Conservation (phyloP, 345 rosid species). For the Cochlearia excelsa region DNA sequence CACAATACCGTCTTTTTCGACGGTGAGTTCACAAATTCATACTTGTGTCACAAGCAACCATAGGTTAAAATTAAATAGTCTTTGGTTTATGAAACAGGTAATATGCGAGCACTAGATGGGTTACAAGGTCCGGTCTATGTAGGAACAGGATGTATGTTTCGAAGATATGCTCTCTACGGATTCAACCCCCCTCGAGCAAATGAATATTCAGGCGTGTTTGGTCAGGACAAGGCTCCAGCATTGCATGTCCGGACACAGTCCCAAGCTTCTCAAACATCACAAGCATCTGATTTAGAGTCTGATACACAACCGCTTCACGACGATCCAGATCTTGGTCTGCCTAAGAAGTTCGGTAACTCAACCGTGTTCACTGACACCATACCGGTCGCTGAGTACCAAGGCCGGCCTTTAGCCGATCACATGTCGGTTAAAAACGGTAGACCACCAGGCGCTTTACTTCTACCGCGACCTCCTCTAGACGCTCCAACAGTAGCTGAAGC, state of each 20-base stretch:
- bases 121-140: conserved; percentile 93
- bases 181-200: conserved; percentile 90
- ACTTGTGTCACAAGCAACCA: conserved; percentile 14
- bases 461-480: conserved; percentile 78
- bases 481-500: conserved; percentile 99
- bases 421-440: conserved; percentile 86
- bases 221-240: conserved; percentile 55
- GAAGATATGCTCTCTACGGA: conserved; percentile 85
- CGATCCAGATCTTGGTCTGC: conserved; percentile 75
- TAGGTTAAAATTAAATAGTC: conserved; percentile 4
- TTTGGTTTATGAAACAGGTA: conserved; percentile 38
- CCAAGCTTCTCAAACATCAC: conserved; percentile 32
- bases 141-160: conserved; percentile 94
- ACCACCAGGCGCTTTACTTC: conserved; percentile 82
- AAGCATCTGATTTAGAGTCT: conserved; percentile 42
- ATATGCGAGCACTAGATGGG: conserved; percentile 94
- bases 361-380: conserved; percentile 69
- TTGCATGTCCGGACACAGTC: conserved; percentile 33
- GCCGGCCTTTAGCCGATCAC: conserved; percentile 93
- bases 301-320: conserved; percentile 61
- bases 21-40: conserved; percentile 35
- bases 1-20: conserved; percentile 91
- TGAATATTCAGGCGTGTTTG: conserved; percentile 68
- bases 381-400: conserved; percentile 80
- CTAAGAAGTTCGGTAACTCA: conserved; percentile 73